Evolutionary conservation across 2,329 filamentous ascomycete species (phyloP), one percentile per base, ranked within the genome.

Genomic region (Trichoderma simmonsii): DNA sequence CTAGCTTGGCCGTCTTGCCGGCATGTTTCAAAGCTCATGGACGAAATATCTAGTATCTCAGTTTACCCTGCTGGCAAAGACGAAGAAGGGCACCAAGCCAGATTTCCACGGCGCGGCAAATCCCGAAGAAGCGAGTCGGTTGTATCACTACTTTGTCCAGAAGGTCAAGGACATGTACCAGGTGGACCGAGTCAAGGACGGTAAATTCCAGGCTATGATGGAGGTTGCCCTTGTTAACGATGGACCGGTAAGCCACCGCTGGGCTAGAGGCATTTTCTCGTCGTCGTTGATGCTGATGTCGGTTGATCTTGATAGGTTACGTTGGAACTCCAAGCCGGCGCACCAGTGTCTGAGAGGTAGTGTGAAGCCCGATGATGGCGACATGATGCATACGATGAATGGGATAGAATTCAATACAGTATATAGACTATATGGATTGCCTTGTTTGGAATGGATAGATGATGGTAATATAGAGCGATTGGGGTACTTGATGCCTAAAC

Each of bases 151-250:
- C 79, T 98, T 99, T 83, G 89, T 95, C 76, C 84, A 88, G 65
- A 93, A 92, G 76, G 90, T 98, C 56, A 88, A 90, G 76, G 86
- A 90, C 69, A 86, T 90, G 3, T 97, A 98, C 80, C 81, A 85
- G 6, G 81, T 88, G 7, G 92, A 94, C 9, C 91, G 87, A 74
- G 95, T 99, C 72, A 94, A 97, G 80, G 92, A 99, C 80, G 96
- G 97, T n/a, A 90, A 95, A 34, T 99, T 99, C 81, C 95, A 97
- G 79, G 96, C 96, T 64, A 98, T 97, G 95, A 99, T 99, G 96
- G 92, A 98, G 79, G 95, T 99, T 72, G 92, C 93, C 63, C 83
- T 98, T 34, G 90, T 98, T 64, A 98, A 98, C 76, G 95, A 98
- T 76, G 90, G 90, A 1, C 90, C 90, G 69, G 90, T 92, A 80